Percentiles rank a stretch among this genome's conserved stretches.
phyloP scores from a whole-genome alignment of 208 protist genomes.

The Paratrypanosoma confusum region DNA sequence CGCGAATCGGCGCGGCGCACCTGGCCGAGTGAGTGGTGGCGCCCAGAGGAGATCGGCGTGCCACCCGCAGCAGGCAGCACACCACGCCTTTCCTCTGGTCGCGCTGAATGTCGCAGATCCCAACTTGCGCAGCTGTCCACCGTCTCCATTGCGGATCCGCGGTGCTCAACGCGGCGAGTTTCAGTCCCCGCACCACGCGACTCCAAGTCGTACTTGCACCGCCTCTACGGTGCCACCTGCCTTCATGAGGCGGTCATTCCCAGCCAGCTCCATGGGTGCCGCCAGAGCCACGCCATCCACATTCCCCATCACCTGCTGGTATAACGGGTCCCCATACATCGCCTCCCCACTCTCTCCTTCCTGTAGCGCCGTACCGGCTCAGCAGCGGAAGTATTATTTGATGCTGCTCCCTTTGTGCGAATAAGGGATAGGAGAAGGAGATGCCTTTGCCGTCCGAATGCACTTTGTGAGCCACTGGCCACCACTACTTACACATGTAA shows the following conservation, averaged over 20 bases:
- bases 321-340: too few species aligned
- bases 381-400: too few species aligned
- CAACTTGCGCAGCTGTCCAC: constrained; percentile 6
- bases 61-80: too few species aligned
- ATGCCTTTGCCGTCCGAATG: too few species aligned
- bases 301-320: constrained; percentile 10
- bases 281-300: constrained; percentile 7
- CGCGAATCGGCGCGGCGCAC: constrained; percentile 3
- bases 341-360: too few species aligned
- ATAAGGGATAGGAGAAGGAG: too few species aligned
- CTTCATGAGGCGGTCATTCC: constrained; percentile 15
- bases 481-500: too few species aligned
- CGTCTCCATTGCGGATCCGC: constrained; percentile 1
- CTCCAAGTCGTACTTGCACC: constrained; percentile 4
- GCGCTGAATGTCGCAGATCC: too few species aligned
- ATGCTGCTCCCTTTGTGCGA: too few species aligned
- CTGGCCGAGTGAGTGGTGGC: constrained; percentile 18
- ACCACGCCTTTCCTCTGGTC: too few species aligned
- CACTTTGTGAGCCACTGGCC: too few species aligned
- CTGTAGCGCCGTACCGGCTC: too few species aligned
- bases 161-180: neutral
- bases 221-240: constrained; percentile 6
- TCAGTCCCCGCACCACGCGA: constrained; percentile 6
- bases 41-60: constrained; percentile 9
- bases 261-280: constrained; percentile 9